Base-by-base conservation (phyloP, 768 basidiomycete genomes). In the Calvatia gigantea region DNA sequence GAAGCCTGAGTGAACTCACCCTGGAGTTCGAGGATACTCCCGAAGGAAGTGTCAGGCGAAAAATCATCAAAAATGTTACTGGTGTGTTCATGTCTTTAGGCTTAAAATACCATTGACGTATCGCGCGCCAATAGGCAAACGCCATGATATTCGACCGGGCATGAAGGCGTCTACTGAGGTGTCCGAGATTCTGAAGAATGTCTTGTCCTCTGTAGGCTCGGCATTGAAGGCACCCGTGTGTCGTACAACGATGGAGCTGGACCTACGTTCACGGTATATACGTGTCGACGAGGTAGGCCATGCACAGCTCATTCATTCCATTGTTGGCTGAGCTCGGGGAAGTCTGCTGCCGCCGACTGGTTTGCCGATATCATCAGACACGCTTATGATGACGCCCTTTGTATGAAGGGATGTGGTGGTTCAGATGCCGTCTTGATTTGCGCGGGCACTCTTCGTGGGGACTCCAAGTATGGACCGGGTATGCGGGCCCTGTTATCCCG, bases 391-490 rank as follows among this genome's bases (percentile, higher is more conserved):
- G 87, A 88, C 53, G 77, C 80, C 0, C 71, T 86, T 25, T 78
- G 76, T 46, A 69, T 84, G 62, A 76, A 81, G 61, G 83, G 75
- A 19, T 75, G 74, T 49, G 81, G 78, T 9, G 90, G 84, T 1
- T 83, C 90, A 0, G 91, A 95, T 64, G 90, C 84, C 0, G 90
- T 90, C 8, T 75, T 96, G 51, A 81, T 94, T 25, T 88, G 84
- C 61, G 88, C 87, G 21, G 94, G 94, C 6, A 92, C 91, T 1
- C 71, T 94, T 41, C 83, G 94, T 45, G 93, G 94, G 4, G 94
- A 96, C 65, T 87, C 88, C 1, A 73, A 81, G 2, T 95, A 95
- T 69, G 87, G 90, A 0, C 85, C 92, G 59, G 93, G 91, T 87
- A 61, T 42, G 68, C 35, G 17, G 11, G 23, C 31, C 15, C 27